Base-by-base conservation (phyloP, 208 protist genomes). In the Crithidia brevicula region DNA sequence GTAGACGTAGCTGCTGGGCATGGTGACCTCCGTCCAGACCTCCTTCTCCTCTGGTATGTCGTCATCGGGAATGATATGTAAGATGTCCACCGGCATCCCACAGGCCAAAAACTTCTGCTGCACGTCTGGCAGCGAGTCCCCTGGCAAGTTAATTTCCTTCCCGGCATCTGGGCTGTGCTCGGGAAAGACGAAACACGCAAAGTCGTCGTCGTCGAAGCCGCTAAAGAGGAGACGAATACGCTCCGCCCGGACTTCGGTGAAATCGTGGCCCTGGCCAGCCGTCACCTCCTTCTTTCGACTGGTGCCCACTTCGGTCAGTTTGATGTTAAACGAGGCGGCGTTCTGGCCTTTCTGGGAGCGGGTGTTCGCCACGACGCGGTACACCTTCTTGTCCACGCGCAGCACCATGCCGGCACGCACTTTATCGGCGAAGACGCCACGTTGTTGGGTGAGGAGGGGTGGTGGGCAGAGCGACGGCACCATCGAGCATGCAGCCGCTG, bases 301-400 rank as follows among this genome's bases (percentile, higher is more conserved):
- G 1, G 85, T 87, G 31, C 91, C 88, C 6, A 96, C 83, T 73
- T 94, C 91, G 1, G 79, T 75, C 16, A 96, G 81, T 63, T 93
- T 92, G 43, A 96, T 82, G 59, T 94, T 93, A 78, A 95, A 94
- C 22, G 87, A 92, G 22, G 88, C 91, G 43, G 91, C 91, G 58
- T 89, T 94, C 62, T 96, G 88, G n/a, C 91, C 91, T 42, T 96
- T 96, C 66, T 96, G 91, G 22, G 91, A 94, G 40, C 91, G 88
- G 8, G 85, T 94, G 73, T 87, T 92, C 49, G 81, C 84, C 11
- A 91, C 52, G 23, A 94, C 91, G 50, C 91, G 88, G 56, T 87
- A 96, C 49, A 83, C 73, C 13, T 74, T 60, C 63, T 92, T 92
- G 71, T 96, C 91, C 23, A 94, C 69, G 27, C 84, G 83, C 28